Evolutionary conservation across 148 eudicot genomes (phyloP).

Genomic region (Heliamphora exappendiculata): DNA sequence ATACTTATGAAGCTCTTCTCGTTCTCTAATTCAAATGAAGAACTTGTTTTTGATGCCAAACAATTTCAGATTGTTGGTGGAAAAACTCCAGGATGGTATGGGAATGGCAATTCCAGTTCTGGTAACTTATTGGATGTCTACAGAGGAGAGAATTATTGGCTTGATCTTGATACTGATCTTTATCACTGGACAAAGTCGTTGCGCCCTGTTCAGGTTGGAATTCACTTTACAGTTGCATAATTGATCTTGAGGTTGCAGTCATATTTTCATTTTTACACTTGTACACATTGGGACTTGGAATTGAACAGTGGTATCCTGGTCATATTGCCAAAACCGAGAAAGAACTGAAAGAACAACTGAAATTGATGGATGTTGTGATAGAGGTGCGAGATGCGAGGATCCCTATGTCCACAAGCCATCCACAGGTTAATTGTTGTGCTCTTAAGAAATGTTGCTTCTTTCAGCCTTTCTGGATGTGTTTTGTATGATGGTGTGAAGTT

Average conservation of each 20-base stretch:
- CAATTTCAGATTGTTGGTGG: slow-evolving; percentile 72
- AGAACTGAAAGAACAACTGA: slow-evolving; percentile 92
- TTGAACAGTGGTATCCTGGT: slow-evolving; percentile 91
- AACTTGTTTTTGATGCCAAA: not conserved
- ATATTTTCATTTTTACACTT: not conserved
- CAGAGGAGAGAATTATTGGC: slow-evolving; percentile 56
- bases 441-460: not conserved
- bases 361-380: slow-evolving; percentile 96
- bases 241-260: not conserved
- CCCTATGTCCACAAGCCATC: slow-evolving; percentile 92
- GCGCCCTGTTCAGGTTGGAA: slow-evolving; percentile 83
- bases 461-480: not conserved
- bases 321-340: slow-evolving; percentile 97
- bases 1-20: not conserved
- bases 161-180: slow-evolving; percentile 69
- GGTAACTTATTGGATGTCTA: slow-evolving; percentile 19
- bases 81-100: slow-evolving; percentile 25
- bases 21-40: not conserved
- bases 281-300: slow-evolving; percentile 9
- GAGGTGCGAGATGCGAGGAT: slow-evolving; percentile 98
- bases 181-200: slow-evolving; percentile 73
- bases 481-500: not conserved
- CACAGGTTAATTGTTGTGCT: slow-evolving; percentile 45
- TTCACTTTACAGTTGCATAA: slow-evolving; percentile 9
- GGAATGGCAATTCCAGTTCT: slow-evolving; percentile 26